Base-by-base conservation (phyloP, 2,329 filamentous ascomycete genomes). In the Nectriaceae sp. region DNA sequence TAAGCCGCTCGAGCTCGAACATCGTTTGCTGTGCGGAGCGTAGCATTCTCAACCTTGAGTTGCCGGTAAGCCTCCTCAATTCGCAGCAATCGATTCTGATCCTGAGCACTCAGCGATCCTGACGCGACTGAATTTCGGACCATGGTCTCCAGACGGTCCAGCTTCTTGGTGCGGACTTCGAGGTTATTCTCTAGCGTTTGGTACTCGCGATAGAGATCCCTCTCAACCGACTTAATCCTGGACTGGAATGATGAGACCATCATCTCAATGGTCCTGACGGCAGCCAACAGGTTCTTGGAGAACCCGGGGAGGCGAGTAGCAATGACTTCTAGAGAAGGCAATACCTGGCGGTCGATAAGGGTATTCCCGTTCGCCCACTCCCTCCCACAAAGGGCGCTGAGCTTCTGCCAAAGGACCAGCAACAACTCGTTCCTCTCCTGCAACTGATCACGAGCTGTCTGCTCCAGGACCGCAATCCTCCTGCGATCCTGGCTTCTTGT, bases 361-460 rank as follows among this genome's bases (percentile, higher is more conserved):
- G 87, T 88, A 68, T 97, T 92, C 62, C 87, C 85, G 67, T 96
- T 89, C 4, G 89, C 84, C 93, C 94, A 99, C 64, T 97, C 94
- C 0, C 84, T 81, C 11, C 94, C 94, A 62, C 94, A 97, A 37
- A 97, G 79, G 0, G 83, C 79, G 3, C 90, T 92, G 8, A 99
- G 79, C 39, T 89, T 83, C 54, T 93, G 93, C 94, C 94, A 99
- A 4, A 97, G 75, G n/a, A 84, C 80, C 19, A 97, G 81, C 16
- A 97, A 79, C 44, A 99, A 76, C 51, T 89, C 88, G 71, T 97
- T 97, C 46, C 94, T 86, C 71, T 97, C 94, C 37, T 80, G 82
- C 33, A 97, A 79, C 70, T 97, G 91, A 44, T 97, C 92, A 59
- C 88, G 89, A 70, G 90, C 89, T 49, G 86, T 83, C 55, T 85